Percentiles rank a stretch among this genome's conserved stretches.
Evolutionary conservation across 2,329 filamentous ascomycete species (phyloP).

Genomic region (Fusarium sp.): DNA sequence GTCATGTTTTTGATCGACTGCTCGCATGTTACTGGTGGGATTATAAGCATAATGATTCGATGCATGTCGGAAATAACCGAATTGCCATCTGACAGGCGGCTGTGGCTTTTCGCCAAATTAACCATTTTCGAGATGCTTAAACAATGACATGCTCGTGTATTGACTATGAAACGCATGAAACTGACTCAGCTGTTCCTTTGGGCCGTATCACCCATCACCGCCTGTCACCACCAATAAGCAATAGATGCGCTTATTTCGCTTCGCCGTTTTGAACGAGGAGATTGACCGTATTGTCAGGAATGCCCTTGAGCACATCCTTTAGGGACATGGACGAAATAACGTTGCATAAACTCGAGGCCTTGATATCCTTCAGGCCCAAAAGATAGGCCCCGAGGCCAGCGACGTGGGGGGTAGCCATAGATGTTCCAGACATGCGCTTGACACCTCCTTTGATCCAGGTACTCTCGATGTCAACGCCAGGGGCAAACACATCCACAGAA

Average conservation of each 20-base stretch:
- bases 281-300: conserved; percentile 4
- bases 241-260: conserved; percentile 16
- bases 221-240: too few species aligned
- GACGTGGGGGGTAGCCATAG: not conserved
- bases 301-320: not conserved
- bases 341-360: not conserved
- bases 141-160: conserved; percentile 22
- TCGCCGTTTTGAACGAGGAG: not conserved
- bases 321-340: not conserved
- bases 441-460: not conserved
- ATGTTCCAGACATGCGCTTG: not conserved
- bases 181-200: conserved; percentile 4
- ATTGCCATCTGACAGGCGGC: conserved; percentile 10
- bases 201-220: not conserved
- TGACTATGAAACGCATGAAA: conserved; percentile 25
- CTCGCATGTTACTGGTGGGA: not conserved
- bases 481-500: conserved; percentile 10
- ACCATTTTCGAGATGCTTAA: conserved; percentile 19
- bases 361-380: not conserved
- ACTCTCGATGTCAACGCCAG: not conserved
- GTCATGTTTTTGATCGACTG: not conserved
- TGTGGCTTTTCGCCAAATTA: conserved; percentile 18
- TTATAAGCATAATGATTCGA: not conserved
- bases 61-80: conserved; percentile 21
- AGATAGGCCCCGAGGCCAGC: not conserved